Percentiles rank a stretch among this genome's conserved stretches.
These are phyloP conservation scores for Chloropicon primus DNA, from an alignment of 139 green algal species.

Conservation along the genomic window DNA sequence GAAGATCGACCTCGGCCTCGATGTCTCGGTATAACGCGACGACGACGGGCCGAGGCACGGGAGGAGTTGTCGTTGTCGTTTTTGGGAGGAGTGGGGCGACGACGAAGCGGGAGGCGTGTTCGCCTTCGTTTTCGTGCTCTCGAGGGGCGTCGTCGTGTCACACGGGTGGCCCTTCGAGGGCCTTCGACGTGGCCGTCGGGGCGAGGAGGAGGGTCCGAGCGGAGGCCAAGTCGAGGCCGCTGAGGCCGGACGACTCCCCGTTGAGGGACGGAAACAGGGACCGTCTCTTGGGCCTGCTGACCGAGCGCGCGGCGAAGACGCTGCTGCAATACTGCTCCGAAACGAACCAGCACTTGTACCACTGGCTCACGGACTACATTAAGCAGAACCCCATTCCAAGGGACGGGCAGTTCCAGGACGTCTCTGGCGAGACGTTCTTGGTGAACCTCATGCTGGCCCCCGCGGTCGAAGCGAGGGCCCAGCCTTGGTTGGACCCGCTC, in stretches of 20 bases:
- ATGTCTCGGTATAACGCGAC: too few relatives aligned
- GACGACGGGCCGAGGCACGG: too few relatives aligned
- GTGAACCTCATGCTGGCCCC: background rate
- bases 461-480: background rate
- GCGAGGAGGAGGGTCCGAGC: background rate
- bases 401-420: slow-evolving; percentile 1
- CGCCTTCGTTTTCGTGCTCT: too few relatives aligned
- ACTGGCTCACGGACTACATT: slow-evolving; percentile 6
- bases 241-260: slow-evolving; percentile 6
- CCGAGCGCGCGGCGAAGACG: slow-evolving; percentile 6
- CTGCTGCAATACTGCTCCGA: slow-evolving; percentile 10
- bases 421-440: slow-evolving; percentile 7
- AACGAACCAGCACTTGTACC: background rate
- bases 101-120: too few relatives aligned
- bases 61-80: too few relatives aligned
- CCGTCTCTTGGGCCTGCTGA: slow-evolving; percentile 5
- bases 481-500: background rate
- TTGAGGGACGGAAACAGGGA: slow-evolving; percentile 9
- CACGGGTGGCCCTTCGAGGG: too few relatives aligned
- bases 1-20: too few relatives aligned
- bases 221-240: background rate
- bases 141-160: too few relatives aligned
- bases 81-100: too few relatives aligned
- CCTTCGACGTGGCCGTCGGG: background rate
- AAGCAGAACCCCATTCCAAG: slow-evolving; percentile 4